These are phyloP conservation scores for Tolypocladium sp. DNA, from an alignment of 2,329 filamentous ascomycete genomes.

Conservation along the genomic window DNA sequence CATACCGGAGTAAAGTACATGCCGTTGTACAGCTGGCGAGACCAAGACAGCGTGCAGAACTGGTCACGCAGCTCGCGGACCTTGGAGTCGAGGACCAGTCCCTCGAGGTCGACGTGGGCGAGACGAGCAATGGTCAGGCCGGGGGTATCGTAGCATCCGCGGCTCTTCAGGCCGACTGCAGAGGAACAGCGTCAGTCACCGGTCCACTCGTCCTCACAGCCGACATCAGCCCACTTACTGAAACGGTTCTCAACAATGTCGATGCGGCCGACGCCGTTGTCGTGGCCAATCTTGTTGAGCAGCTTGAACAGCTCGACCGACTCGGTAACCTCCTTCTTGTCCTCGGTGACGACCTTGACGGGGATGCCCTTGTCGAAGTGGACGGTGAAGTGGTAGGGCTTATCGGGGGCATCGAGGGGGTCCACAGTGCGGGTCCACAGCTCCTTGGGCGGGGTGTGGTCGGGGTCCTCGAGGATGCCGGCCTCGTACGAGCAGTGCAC, in stretches of 20 bases:
- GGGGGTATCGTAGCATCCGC: slow-evolving; percentile 10
- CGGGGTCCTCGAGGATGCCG: slow-evolving; percentile 50
- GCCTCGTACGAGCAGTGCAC: slow-evolving; percentile 63
- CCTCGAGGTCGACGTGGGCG: slow-evolving; percentile 40
- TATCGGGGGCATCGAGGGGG: slow-evolving; percentile 54
- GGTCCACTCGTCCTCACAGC: neutral
- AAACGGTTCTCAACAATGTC: slow-evolving; percentile 38
- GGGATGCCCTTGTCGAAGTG: slow-evolving; percentile 60
- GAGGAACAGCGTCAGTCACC: slow-evolving; percentile 8
- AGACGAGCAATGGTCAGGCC: slow-evolving; percentile 12
- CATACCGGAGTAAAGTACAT: slow-evolving; percentile 31
- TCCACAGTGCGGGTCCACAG: slow-evolving; percentile 49
- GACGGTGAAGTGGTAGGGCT: slow-evolving; percentile 55
- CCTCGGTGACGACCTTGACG: slow-evolving; percentile 48
- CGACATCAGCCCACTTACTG: neutral
- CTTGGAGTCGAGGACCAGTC: slow-evolving; percentile 45
- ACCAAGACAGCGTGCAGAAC: slow-evolving; percentile 37
- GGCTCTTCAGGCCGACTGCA: slow-evolving; percentile 21
- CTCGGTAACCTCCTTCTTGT: slow-evolving; percentile 29
- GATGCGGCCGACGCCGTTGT: slow-evolving; percentile 59
- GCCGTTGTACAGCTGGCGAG: slow-evolving; percentile 37
- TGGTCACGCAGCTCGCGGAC: slow-evolving; percentile 45
- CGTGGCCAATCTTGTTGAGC: slow-evolving; percentile 53
- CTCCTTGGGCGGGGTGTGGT: slow-evolving; percentile 52
- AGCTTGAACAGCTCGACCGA: slow-evolving; percentile 56